phyloP scores from a whole-genome alignment of 805 yeast genomes.

The Candida piceae region DNA sequence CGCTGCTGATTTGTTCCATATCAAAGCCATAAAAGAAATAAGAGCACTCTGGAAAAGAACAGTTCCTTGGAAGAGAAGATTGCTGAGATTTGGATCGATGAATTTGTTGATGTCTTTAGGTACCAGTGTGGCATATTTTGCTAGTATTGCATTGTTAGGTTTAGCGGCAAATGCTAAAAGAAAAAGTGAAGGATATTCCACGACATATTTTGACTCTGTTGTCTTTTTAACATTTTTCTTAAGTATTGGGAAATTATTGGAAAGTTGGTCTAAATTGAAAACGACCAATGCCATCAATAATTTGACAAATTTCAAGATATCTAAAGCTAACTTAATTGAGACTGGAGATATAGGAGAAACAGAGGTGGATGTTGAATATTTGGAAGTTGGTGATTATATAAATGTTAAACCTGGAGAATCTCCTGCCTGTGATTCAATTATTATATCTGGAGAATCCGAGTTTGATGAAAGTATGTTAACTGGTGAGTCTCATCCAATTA shows the following conservation, averaged over 20 bases:
- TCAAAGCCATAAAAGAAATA: conserved; percentile 59
- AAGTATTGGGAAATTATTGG: conserved; percentile 64
- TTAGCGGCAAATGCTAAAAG: conserved; percentile 34
- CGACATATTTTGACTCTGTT: conserved; percentile 75
- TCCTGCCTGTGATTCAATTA: conserved; percentile 54
- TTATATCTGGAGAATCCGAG: conserved; percentile 41
- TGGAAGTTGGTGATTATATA: conserved; percentile 50
- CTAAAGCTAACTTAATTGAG: conserved; percentile 41
- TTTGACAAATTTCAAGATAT: conserved; percentile 47
- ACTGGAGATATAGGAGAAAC: conserved; percentile 7
- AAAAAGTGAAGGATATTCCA: conserved; percentile 39
- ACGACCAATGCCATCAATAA: conserved; percentile 61
- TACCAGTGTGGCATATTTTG: conserved; percentile 65
- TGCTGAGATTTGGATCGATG: conserved; percentile 76
- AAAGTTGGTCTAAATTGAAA: conserved; percentile 58
- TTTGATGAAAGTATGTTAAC: conserved; percentile 62
- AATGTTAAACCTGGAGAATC: conserved; percentile 51
- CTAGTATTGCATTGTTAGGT: conserved; percentile 54
- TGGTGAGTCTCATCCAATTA: conserved; percentile 58
- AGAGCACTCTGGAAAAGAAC: conserved; percentile 51
- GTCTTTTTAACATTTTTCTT: conserved; percentile 70
- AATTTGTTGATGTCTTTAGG: conserved; percentile 68
- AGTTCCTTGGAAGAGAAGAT: conserved; percentile 48
- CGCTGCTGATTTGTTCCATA: conserved; percentile 69
- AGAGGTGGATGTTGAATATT: conserved; percentile 35